A percentile compares a stretch with the other conserved stretches of the same genome.
These are phyloP conservation scores for Globisporangium camurandrum DNA, from an alignment of 352 stramenopile genomes.

Conservation along the genomic window DNA sequence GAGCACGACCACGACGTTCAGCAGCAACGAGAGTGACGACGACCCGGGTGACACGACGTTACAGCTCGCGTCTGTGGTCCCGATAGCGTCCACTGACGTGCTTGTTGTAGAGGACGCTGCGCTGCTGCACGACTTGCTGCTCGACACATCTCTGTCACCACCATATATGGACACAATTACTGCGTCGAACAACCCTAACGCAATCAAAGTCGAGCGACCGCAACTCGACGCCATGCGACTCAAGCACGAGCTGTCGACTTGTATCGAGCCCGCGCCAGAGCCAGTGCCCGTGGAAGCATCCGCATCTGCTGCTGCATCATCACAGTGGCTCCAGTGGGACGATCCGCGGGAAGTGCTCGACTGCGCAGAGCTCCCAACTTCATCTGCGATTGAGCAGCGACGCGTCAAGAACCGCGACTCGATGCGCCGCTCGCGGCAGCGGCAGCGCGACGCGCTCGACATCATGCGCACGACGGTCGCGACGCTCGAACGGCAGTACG, in stretches of 20 bases:
- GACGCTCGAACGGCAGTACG: conserved; percentile 36
- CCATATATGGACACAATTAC: neutral
- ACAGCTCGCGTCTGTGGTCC: neutral
- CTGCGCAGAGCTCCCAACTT: conserved; percentile 20
- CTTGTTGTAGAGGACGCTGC: conserved; percentile 10
- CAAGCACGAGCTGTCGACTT: conserved; percentile 3
- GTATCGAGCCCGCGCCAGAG: neutral
- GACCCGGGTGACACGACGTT: neutral
- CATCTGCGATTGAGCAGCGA: conserved; percentile 24
- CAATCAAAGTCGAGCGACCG: conserved; percentile 1
- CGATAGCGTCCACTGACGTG: neutral
- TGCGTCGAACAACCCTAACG: neutral
- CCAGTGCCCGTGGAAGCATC: neutral
- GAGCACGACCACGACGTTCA: neutral
- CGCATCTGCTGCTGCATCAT: neutral
- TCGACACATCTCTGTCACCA: neutral
- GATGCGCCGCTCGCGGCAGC: conserved; percentile 46
- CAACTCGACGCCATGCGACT: neutral
- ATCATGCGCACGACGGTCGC: conserved; percentile 26
- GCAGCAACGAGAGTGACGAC: neutral
- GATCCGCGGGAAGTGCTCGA: conserved; percentile 21
- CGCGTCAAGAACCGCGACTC: conserved; percentile 49
- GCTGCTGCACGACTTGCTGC: conserved; percentile 10
- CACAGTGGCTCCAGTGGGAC: conserved; percentile 41
- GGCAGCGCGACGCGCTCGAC: conserved; percentile 36